Percentiles rank a stretch among this genome's conserved stretches.
Evolutionary conservation across 2,329 filamentous ascomycete species (phyloP).

Genomic region (Aaosphaeria arxii): DNA sequence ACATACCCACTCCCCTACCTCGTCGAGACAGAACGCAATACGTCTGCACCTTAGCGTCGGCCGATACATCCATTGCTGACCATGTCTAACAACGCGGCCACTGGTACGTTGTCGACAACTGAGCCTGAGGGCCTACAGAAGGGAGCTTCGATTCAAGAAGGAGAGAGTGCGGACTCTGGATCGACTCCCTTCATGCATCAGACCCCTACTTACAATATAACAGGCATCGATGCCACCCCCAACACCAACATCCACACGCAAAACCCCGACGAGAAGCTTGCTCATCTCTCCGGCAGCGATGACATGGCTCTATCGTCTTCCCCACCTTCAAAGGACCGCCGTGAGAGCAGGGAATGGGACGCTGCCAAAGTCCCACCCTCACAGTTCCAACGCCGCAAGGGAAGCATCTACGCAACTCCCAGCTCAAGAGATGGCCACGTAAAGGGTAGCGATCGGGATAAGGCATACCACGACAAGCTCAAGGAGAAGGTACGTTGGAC

Average conservation of each 20-base stretch:
- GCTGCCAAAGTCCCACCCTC: conserved; percentile 65
- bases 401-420: conserved; percentile 66
- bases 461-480: conserved; percentile 56
- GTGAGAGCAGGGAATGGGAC: conserved; percentile 47
- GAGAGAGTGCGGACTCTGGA: no score
- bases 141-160: no score
- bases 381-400: conserved; percentile 67
- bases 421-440: conserved; percentile 64
- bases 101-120: conserved; percentile 8
- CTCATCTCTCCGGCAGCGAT: conserved; percentile 15
- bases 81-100: conserved; percentile 3
- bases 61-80: background rate
- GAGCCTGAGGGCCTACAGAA: no score
- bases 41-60: no score
- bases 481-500: conserved; percentile 36
- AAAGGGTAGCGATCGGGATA: conserved; percentile 50
- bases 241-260: conserved; percentile 12
- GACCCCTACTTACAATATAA: background rate
- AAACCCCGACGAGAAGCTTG: conserved; percentile 15
- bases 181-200: background rate
- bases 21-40: no score
- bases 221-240: conserved; percentile 15
- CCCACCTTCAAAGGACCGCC: conserved; percentile 20
- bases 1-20: no score
- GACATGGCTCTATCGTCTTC: conserved; percentile 17